Evolutionary conservation across 306 rosid species (phyloP).

Genomic region (Inga oerstediana): DNA sequence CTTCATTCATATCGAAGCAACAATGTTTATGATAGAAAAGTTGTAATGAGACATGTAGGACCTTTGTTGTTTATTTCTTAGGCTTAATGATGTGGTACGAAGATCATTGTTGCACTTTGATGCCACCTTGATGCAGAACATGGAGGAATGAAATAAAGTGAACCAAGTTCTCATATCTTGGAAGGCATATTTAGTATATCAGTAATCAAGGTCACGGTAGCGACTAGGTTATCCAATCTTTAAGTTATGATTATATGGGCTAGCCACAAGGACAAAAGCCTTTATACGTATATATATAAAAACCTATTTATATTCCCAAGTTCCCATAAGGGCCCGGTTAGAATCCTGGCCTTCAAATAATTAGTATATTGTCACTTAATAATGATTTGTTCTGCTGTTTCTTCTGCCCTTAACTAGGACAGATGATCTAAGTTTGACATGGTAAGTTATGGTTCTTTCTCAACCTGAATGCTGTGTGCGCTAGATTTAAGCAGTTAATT

Average conservation of each 20-base stretch:
- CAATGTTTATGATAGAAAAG: too few species aligned
- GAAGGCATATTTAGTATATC: not conserved
- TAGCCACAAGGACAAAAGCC: not conserved
- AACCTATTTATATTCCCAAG: not conserved
- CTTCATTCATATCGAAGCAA: too few species aligned
- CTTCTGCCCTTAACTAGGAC: conserved; percentile 1
- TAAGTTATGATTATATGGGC: not conserved
- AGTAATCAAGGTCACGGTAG: not conserved
- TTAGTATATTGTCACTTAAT: not conserved
- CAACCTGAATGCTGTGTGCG: conserved; percentile 7
- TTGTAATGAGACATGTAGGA: not conserved
- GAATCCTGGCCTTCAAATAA: not conserved
- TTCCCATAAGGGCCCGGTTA: not conserved
- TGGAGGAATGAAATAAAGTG: not conserved
- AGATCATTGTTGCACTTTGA: not conserved
- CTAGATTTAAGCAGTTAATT: conserved; percentile 11
- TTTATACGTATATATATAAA: not conserved
- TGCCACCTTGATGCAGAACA: not conserved
- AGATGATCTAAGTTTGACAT: conserved; percentile 1
- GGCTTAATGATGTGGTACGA: not conserved
- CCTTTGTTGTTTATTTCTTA: not conserved
- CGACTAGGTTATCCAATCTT: not conserved
- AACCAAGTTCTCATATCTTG: not conserved
- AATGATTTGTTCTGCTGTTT: not conserved
- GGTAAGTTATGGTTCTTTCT: not conserved